These are phyloP conservation scores for Xylariaceae sp. DNA, from an alignment of 2,329 filamentous ascomycete genomes.

Conservation along the genomic window DNA sequence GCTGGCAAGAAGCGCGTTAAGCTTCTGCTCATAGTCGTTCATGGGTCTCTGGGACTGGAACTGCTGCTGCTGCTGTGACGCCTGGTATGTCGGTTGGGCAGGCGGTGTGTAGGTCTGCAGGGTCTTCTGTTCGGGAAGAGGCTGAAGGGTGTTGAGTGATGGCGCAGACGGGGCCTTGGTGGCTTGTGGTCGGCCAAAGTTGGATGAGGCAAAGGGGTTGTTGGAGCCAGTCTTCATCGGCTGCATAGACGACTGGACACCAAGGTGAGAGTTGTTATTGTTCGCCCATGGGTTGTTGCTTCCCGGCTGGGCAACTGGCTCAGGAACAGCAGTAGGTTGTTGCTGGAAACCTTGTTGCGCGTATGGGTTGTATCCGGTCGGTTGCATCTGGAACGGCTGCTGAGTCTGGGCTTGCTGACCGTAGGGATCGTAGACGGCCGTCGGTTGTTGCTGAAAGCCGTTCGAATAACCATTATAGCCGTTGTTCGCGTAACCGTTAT, in stretches of 20 bases:
- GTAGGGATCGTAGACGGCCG: constrained; percentile 66
- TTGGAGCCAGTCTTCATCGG: constrained; percentile 92
- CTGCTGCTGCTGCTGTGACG: constrained; percentile 38
- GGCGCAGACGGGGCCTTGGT: constrained; percentile 57
- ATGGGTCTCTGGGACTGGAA: constrained; percentile 49
- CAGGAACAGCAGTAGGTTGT: constrained; percentile 44
- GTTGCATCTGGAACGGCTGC: constrained; percentile 42
- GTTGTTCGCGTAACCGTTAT: constrained; percentile 53
- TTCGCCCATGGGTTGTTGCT: constrained; percentile 93
- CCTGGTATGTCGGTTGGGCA: constrained; percentile 40
- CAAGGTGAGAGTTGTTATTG: constrained; percentile 46
- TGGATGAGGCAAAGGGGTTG: constrained; percentile 81
- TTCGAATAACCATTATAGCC: constrained; percentile 56
- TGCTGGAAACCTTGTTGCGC: constrained; percentile 43
- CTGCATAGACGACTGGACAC: constrained; percentile 57
- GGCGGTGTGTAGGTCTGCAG: constrained; percentile 47
- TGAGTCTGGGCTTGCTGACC: constrained; percentile 44
- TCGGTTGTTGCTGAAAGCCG: constrained; percentile 62
- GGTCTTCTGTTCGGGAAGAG: constrained; percentile 75
- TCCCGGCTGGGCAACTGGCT: constrained; percentile 64
- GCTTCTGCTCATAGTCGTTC: constrained; percentile 62
- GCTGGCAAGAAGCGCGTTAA: constrained; percentile 78
- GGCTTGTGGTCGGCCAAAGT: constrained; percentile 56
- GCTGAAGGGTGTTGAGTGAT: constrained; percentile 57
- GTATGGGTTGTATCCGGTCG: constrained; percentile 52